A percentile compares a stretch with the other conserved stretches of the same genome.
These are phyloP conservation scores for Physcomitrellopsis africana DNA, from an alignment of 225 moss, liverwort and hornwort genomes.

Conservation along the genomic window DNA sequence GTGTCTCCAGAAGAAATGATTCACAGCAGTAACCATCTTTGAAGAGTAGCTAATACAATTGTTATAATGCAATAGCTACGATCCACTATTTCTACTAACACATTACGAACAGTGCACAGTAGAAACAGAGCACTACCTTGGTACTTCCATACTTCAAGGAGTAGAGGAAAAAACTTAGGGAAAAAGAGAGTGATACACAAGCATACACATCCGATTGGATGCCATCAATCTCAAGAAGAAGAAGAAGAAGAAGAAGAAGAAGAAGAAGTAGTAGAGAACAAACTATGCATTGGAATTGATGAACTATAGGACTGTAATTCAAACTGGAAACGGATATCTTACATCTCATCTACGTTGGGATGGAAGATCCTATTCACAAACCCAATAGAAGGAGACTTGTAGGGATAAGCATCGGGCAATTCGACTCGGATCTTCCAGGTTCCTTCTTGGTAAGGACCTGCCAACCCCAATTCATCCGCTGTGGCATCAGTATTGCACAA, in stretches of 20 bases:
- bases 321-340: constrained; percentile 30
- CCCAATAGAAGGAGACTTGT: constrained; percentile 95
- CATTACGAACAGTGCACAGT: background rate
- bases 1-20: background rate
- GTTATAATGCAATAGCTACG: background rate
- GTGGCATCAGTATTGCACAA: constrained; percentile 29
- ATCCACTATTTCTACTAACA: background rate
- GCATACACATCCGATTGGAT: too few species aligned
- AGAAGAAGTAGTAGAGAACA: background rate
- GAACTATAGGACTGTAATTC: too few species aligned
- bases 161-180: constrained; percentile 1
- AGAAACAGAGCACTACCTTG: constrained; percentile 14
- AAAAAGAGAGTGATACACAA: background rate
- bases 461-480: constrained; percentile 23
- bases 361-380: constrained; percentile 96
- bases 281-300: too few species aligned
- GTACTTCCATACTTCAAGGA: background rate
- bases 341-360: constrained; percentile 97
- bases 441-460: constrained; percentile 93
- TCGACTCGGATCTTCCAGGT: constrained; percentile 95
- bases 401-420: constrained; percentile 91
- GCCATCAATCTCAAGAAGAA: too few species aligned
- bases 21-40: background rate
- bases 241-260: too few species aligned
- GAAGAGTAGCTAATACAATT: background rate